Percentiles rank a stretch among this genome's conserved stretches.
Conservation (phyloP, 768 basidiomycete genomes). For the Rhodotorula diobovata region DNA sequence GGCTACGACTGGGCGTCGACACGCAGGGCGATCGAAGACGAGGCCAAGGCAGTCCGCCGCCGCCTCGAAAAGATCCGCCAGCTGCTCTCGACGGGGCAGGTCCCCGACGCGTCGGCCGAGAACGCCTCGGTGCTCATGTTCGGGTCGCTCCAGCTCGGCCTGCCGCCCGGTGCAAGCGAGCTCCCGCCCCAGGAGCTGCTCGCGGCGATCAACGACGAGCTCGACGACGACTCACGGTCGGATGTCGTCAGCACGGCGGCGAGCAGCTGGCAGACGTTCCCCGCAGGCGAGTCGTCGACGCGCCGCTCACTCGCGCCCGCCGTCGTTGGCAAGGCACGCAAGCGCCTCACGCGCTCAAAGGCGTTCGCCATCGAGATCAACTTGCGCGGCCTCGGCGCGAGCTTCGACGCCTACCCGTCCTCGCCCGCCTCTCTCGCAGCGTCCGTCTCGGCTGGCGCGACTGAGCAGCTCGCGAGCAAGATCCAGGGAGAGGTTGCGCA, state of each 20-base stretch:
- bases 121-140: slow-evolving; percentile 71
- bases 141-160: slow-evolving; percentile 89
- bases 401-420: slow-evolving; percentile 51
- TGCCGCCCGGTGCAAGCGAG: slow-evolving; percentile 61
- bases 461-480: slow-evolving; percentile 53
- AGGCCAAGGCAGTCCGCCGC: slow-evolving; percentile 79
- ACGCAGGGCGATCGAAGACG: slow-evolving; percentile 76
- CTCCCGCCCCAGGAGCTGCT: slow-evolving; percentile 26
- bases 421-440: not conserved
- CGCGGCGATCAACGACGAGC: slow-evolving; percentile 86
- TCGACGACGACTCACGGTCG: slow-evolving; percentile 68
- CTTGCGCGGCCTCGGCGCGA: slow-evolving; percentile 61
- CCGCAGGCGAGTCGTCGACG: not conserved
- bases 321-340: slow-evolving; percentile 27
- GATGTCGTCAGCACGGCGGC: slow-evolving; percentile 21
- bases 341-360: slow-evolving; percentile 62
- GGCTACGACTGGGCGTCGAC: slow-evolving; percentile 93
- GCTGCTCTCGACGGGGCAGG: slow-evolving; percentile 82
- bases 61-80: slow-evolving; percentile 84
- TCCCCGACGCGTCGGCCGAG: slow-evolving; percentile 66
- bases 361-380: slow-evolving; percentile 78
- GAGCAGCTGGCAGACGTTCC: slow-evolving; percentile 35
- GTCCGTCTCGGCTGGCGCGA: not conserved
- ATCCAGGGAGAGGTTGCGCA: slow-evolving; percentile 65
- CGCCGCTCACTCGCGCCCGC: not conserved